Percentiles rank a stretch among this genome's conserved stretches.
Evolutionary conservation across 2,329 filamentous ascomycete species (phyloP).

Genomic region (Diaporthe humulicola): DNA sequence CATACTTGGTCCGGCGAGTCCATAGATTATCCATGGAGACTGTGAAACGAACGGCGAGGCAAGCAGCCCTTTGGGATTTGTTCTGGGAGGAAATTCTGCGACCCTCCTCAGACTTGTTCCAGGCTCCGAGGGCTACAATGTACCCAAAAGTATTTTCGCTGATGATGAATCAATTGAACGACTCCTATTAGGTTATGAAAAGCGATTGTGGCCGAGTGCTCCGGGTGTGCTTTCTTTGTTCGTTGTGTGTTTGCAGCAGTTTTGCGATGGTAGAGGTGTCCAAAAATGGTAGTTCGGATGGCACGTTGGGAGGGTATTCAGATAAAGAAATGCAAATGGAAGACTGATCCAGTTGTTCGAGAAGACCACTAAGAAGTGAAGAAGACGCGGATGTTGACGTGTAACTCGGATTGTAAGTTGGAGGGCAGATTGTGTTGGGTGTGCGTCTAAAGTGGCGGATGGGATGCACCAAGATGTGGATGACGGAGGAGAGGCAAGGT

Average conservation of each 20-base stretch:
- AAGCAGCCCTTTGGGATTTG: constrained; percentile 33
- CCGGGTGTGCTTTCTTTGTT: neutral
- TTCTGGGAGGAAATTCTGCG: constrained; percentile 5
- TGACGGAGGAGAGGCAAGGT: constrained; percentile 26
- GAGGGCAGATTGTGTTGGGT: neutral
- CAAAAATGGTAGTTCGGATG: neutral
- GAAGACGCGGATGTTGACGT: constrained; percentile 1
- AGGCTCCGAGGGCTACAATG: constrained; percentile 32
- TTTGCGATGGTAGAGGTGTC: neutral
- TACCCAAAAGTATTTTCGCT: constrained; percentile 28
- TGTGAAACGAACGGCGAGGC: constrained; percentile 39
- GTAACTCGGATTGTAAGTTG: neutral
- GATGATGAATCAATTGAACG: constrained; percentile 8
- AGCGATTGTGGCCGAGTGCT: neutral
- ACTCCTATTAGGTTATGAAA: constrained; percentile 14
- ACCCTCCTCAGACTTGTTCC: constrained; percentile 33
- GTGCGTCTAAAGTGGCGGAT: constrained; percentile 22
- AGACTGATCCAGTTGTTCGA: neutral
- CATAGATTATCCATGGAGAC: constrained; percentile 76
- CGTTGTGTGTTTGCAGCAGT: neutral
- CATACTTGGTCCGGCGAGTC: constrained; percentile 88
- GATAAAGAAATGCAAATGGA: neutral
- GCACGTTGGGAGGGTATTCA: neutral
- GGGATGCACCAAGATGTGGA: constrained; percentile 17
- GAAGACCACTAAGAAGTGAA: neutral